These are phyloP conservation scores for Arthrobotrys sinensis DNA, from an alignment of 2,329 filamentous ascomycete genomes.

Conservation along the genomic window DNA sequence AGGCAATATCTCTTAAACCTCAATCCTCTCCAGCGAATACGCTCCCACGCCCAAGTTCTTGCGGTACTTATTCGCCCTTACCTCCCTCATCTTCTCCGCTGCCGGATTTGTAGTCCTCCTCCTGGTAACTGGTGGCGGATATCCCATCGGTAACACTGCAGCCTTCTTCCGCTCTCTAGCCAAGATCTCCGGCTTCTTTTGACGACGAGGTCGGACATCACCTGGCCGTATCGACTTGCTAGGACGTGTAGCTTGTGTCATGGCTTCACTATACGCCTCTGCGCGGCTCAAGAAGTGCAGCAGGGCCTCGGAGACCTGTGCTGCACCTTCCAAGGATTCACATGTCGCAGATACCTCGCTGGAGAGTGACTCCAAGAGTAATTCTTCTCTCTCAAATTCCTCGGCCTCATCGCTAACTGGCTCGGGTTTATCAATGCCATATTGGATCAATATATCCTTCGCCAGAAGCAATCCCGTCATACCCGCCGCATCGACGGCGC, in stretches of 20 bases:
- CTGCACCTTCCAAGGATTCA: slow-evolving; percentile 54
- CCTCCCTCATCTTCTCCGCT: slow-evolving; percentile 45
- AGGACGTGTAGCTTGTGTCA: slow-evolving; percentile 15
- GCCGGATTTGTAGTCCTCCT: slow-evolving; percentile 64
- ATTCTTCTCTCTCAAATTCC: slow-evolving; percentile 48
- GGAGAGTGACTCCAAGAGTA: slow-evolving; percentile 55
- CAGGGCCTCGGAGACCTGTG: slow-evolving; percentile 48
- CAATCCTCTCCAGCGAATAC: slow-evolving; percentile 57
- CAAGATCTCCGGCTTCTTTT: slow-evolving; percentile 55
- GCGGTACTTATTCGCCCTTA: slow-evolving; percentile 46
- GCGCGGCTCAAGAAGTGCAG: slow-evolving; percentile 52
- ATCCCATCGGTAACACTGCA: slow-evolving; percentile 55
- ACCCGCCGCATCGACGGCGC: slow-evolving; percentile 56
- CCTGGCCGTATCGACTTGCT: slow-evolving; percentile 43
- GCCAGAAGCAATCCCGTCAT: slow-evolving; percentile 56
- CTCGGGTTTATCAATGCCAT: slow-evolving; percentile 27
- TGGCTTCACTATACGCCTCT: slow-evolving; percentile 44
- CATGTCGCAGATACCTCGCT: slow-evolving; percentile 56
- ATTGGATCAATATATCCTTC: slow-evolving; percentile 57
- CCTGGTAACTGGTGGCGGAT: slow-evolving; percentile 42
- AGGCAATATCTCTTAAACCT: slow-evolving; percentile 31
- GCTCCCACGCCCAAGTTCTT: slow-evolving; percentile 58
- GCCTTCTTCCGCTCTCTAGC: slow-evolving; percentile 53
- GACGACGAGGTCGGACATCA: slow-evolving; percentile 33
- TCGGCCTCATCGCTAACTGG: slow-evolving; percentile 41